These are phyloP conservation scores for Sclerotinia sclerotiorum DNA, from an alignment of 2,329 filamentous ascomycete genomes.

Conservation along the genomic window DNA sequence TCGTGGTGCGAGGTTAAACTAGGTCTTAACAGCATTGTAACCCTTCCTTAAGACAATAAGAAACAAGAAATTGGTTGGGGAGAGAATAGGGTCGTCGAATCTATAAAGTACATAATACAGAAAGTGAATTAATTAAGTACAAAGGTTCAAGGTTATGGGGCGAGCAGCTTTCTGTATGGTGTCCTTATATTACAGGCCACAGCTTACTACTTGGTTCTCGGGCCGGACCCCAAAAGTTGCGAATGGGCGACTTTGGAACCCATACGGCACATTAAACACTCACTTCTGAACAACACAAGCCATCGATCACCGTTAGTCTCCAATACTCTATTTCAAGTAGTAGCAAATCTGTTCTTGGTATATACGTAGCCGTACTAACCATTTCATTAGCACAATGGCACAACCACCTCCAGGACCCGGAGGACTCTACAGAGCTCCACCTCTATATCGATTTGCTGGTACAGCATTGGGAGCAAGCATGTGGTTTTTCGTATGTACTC, in stretches of 20 bases:
- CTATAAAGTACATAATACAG: constrained; percentile 14
- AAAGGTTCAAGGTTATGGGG: constrained; percentile 14
- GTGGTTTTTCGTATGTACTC: constrained; percentile 91
- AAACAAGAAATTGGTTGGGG: background rate
- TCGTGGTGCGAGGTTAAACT: constrained; percentile 17
- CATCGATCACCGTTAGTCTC: background rate
- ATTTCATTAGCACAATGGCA: constrained; percentile 48
- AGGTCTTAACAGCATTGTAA: constrained; percentile 16
- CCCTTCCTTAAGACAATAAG: background rate
- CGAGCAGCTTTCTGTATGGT: background rate
- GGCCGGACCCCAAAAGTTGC: background rate
- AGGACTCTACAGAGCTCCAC: constrained; percentile 46
- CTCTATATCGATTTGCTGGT: constrained; percentile 80
- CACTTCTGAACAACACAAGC: constrained; percentile 4
- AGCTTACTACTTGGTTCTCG: background rate
- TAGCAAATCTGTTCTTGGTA: background rate
- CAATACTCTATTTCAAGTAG: too few species aligned
- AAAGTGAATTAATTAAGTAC: constrained; percentile 18
- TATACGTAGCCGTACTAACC: background rate
- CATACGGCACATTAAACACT: constrained; percentile 1
- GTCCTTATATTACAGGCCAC: background rate
- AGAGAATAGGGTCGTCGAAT: background rate
- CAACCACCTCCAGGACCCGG: constrained; percentile 54
- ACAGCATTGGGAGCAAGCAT: constrained; percentile 90
- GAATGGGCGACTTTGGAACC: background rate